Percentiles rank a stretch among this genome's conserved stretches.
Evolutionary conservation across 441 rosid species (phyloP).

Genomic region (Cnidoscolus chayamansa): DNA sequence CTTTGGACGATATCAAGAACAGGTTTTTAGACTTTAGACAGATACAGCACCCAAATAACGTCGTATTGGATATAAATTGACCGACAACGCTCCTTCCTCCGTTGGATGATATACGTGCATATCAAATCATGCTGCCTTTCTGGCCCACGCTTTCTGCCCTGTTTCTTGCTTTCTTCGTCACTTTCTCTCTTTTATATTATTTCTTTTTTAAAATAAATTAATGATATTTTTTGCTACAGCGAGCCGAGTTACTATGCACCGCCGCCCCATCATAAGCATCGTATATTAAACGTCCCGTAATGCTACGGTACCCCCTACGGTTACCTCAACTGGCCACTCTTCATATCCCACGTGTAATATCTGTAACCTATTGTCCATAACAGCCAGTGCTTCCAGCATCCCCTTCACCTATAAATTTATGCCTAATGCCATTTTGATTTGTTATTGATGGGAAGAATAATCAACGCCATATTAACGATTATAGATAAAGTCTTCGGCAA

Average conservation of each 20-base stretch:
- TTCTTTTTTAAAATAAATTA: no score
- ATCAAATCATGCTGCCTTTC: not conserved
- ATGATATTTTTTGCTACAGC: no score
- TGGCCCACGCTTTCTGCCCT: not conserved
- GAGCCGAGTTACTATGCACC: no score
- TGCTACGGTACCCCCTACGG: not conserved
- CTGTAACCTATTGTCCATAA: conserved; percentile 25
- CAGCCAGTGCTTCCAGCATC: conserved; percentile 27
- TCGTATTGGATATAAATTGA: not conserved
- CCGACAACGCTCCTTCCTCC: conserved; percentile 3
- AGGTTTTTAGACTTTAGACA: not conserved
- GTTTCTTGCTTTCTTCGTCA: not conserved
- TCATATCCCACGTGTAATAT: conserved; percentile 25
- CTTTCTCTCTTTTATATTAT: no score
- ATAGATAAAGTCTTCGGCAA: not conserved
- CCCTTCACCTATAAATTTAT: not conserved
- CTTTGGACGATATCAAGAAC: not conserved
- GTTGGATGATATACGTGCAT: conserved; percentile 4
- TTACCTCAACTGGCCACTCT: conserved; percentile 11
- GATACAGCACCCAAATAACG: not conserved
- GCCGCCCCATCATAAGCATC: not conserved
- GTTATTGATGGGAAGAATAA: not conserved
- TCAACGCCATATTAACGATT: not conserved
- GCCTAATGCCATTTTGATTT: not conserved
- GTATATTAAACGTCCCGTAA: not conserved